Base-by-base conservation (phyloP, 2,329 filamentous ascomycete genomes). In the Pochonia chlamydosporia region DNA sequence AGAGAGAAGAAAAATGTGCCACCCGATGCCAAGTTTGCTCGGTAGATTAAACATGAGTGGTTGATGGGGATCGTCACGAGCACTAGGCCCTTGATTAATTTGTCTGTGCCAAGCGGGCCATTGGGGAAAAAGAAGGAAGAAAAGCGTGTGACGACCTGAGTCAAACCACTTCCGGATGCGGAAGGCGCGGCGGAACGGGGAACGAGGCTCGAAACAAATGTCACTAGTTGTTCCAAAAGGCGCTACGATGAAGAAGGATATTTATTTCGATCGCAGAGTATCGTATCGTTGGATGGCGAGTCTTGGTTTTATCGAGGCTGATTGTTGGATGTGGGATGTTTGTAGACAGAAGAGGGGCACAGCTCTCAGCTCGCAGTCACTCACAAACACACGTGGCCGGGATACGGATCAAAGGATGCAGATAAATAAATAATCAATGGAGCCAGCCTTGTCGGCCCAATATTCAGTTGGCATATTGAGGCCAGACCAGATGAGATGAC, bases 41-140 rank as follows among this genome's bases (percentile, higher is more conserved):
- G 31, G 31, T 35, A 18, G n/a, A 35, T 35, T 35, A 10, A 35
- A 35, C 16, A 35, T 18, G 20, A 35, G 14, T 14, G 2, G 28
- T 37, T 36, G 24, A 41, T 46, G 36, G 36, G 44, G 43, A 46
- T 46, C 44, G 36, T 47, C 44, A 47, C 44, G 44, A 23, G 39
- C 4, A 18, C 23, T n/a, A n/a, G n/a, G 24, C 14, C 43, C 43
- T 18, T 35, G 18, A 25, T 37, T 37, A n/a, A n/a, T 21, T 39
- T 11, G 35, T 39, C 18, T 39, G 20, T 39, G 20, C 20, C 35
- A 23, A 23, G 35, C 35, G 35, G 35, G 35, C 20, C 18, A 23
- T 23, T 18, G 20, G 11, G 14, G 16, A 16, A 4, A 30, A 16
- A 6, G 14, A 36, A 36, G 30, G 30, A 35, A 18, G 23, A 23